A percentile compares a stretch with the other conserved stretches of the same genome.
Evolutionary conservation across 1,139 yeast species (phyloP).

Genomic region (Meyerozyma smithsonii): DNA sequence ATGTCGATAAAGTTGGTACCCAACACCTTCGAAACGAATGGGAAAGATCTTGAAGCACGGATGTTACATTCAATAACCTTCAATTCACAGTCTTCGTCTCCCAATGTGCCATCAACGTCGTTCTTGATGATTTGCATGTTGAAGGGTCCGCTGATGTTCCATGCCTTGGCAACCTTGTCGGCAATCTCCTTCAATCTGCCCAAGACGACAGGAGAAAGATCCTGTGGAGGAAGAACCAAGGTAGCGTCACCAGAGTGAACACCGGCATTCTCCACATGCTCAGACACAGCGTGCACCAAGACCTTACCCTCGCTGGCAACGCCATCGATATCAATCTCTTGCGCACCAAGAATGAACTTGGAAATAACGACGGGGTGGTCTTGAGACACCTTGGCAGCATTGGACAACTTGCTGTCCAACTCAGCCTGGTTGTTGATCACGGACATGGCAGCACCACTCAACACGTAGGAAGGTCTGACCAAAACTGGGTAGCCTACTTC

Average conservation of each 20-base stretch:
- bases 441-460: conserved; percentile 98
- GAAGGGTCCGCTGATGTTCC: conserved; percentile 97
- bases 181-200: conserved; percentile 72
- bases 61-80: conserved; percentile 98
- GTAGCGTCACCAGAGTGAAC: conserved; percentile 99
- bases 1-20: conserved; percentile 93
- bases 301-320: conserved; percentile 88
- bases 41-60: conserved; percentile 98
- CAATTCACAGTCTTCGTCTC: conserved; percentile 51
- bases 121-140: conserved; percentile 95
- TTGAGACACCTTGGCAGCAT: conserved; percentile 88
- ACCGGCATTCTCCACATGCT: conserved; percentile 98
- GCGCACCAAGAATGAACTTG: conserved; percentile 91
- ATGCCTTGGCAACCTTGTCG: conserved; percentile 87
- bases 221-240: conserved; percentile 86
- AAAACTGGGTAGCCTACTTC: conserved; percentile 91
- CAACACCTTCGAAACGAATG: conserved; percentile 94
- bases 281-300: conserved; percentile 92
- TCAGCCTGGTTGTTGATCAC: conserved; percentile 78
- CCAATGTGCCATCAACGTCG: conserved; percentile 39
- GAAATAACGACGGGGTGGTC: conserved; percentile 98
- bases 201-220: conserved; percentile 55
- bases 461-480: conserved; percentile 95
- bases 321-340: conserved; percentile 96
- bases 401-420: conserved; percentile 71